Evolutionary conservation across 805 yeast species (phyloP).

Genomic region (Lachancea lanzarotensis): DNA sequence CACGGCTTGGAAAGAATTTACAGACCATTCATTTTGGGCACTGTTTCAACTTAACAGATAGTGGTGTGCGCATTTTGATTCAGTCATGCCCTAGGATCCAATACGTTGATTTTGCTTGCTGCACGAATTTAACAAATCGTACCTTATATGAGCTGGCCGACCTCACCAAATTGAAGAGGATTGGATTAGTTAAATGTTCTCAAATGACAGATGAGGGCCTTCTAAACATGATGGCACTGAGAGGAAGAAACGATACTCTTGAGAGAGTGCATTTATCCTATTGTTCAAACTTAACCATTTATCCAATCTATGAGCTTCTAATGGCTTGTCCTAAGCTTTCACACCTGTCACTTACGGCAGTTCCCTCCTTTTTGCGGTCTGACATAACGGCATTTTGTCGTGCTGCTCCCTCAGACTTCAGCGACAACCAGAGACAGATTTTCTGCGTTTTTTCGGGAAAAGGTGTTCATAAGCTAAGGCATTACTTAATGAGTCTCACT

Average conservation of each 20-base stretch:
- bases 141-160: conserved; percentile 70
- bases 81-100: conserved; percentile 77
- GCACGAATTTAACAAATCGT: conserved; percentile 79
- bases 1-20: conserved; percentile 67
- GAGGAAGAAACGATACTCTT: conserved; percentile 70
- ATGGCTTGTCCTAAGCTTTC: conserved; percentile 80
- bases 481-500: conserved; percentile 47
- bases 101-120: conserved; percentile 92
- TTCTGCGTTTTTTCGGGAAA: conserved; percentile 93
- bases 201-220: conserved; percentile 84
- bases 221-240: conserved; percentile 54
- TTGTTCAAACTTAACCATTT: conserved; percentile 72
- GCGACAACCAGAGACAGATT: conserved; percentile 71
- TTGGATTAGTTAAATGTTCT: conserved; percentile 87
- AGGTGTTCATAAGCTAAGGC: conserved; percentile 74
- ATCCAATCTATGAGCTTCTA: conserved; percentile 68
- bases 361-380: conserved; percentile 76
- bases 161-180: conserved; percentile 75
- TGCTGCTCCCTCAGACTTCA: conserved; percentile 88
- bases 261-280: conserved; percentile 92
- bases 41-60: conserved; percentile 84
- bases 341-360: conserved; percentile 88
- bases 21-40: conserved; percentile 93
- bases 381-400: conserved; percentile 86
- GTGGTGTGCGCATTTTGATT: conserved; percentile 70